Evolutionary conservation across 2,329 filamentous ascomycete species (phyloP).

Genomic region (Drechmeria coniospora): DNA sequence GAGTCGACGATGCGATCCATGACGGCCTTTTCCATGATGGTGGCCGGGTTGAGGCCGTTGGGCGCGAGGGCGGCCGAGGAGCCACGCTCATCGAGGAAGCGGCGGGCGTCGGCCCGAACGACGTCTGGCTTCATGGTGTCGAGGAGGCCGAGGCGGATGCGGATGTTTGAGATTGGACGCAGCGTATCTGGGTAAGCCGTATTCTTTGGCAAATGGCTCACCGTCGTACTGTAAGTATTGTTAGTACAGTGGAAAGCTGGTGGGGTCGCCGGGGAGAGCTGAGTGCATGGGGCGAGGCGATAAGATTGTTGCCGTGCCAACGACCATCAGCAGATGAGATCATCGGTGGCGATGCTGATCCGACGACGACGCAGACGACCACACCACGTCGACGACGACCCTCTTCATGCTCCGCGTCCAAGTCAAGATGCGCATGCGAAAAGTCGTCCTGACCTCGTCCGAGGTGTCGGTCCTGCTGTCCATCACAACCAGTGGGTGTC

Average conservation of each 20-base stretch:
- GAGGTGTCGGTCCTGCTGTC: constrained; percentile 57
- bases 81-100: constrained; percentile 82
- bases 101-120: constrained; percentile 67
- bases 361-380: too few species aligned
- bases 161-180: too few species aligned
- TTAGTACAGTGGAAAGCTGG: constrained; percentile 1
- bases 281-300: constrained; percentile 8
- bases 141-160: background rate
- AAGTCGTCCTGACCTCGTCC: constrained; percentile 48
- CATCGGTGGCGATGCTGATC: constrained; percentile 2
- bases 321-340: constrained; percentile 9
- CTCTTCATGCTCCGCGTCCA: too few species aligned
- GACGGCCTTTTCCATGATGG: constrained; percentile 88
- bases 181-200: background rate
- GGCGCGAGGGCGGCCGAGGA: constrained; percentile 60
- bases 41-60: constrained; percentile 85
- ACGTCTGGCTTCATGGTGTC: constrained; percentile 19
- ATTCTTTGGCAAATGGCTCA: background rate
- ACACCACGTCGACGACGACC: too few species aligned
- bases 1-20: constrained; percentile 89
- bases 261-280: background rate
- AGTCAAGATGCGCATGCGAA: constrained; percentile 19
- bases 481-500: constrained; percentile 40
- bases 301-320: constrained; percentile 32
- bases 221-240: too few species aligned